Percentiles rank a stretch among this genome's conserved stretches.
Evolutionary conservation across 169 alveolate genomes (phyloP).

Genomic region (Miamiensis avidus): DNA sequence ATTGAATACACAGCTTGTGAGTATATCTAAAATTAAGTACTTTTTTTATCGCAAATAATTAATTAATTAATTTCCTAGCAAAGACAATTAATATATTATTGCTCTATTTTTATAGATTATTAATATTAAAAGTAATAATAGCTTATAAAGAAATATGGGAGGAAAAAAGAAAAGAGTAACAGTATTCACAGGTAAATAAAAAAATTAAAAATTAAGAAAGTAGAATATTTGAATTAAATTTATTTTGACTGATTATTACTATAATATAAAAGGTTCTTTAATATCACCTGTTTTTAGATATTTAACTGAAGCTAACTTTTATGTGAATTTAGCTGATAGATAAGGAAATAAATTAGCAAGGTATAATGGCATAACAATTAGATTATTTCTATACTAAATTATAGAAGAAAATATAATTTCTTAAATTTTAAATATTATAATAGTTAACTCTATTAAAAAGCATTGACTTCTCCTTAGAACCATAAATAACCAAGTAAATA

Average conservation of each 20-base stretch:
- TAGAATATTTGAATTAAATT: too few species aligned
- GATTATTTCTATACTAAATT: too few species aligned
- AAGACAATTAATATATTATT: too few species aligned
- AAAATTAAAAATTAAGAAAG: too few species aligned
- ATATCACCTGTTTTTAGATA: neutral
- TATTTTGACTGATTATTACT: neutral
- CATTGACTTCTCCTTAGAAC: too few species aligned
- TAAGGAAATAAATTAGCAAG: neutral
- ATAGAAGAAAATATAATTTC: too few species aligned
- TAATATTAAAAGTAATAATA: too few species aligned
- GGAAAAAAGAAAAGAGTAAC: neutral
- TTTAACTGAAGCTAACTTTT: neutral
- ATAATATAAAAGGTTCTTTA: neutral
- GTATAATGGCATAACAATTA: too few species aligned
- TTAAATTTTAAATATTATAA: too few species aligned
- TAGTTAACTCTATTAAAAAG: too few species aligned
- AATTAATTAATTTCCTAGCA: neutral
- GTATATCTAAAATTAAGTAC: neutral
- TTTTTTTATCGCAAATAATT: neutral
- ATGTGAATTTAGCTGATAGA: neutral
- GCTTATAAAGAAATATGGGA: neutral
- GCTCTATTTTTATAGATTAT: neutral
- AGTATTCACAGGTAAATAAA: neutral
- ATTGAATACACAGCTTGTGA: too few species aligned
- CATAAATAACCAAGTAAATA: neutral